Base-by-base conservation (phyloP, 2,329 filamentous ascomycete genomes). In the Magnaporthiopsis poae region DNA sequence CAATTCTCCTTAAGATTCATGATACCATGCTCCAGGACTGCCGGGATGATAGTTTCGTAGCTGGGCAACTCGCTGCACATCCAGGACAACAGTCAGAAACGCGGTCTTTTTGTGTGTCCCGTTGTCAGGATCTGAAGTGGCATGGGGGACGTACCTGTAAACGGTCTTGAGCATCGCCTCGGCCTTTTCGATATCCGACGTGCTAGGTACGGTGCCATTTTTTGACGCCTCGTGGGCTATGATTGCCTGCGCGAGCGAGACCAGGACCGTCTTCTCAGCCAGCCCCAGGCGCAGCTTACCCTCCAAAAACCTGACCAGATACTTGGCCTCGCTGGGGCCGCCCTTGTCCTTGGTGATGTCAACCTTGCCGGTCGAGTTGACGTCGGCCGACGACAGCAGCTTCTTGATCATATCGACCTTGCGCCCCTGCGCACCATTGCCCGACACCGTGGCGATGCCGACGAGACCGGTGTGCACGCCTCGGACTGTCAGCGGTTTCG, bases 351-450 rank as follows among this genome's bases (percentile, higher is more conserved):
- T 90, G 65, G 84, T 89, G 71, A 97, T 96, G 74, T 98, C 94
- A 60, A 96, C 87, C 75, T 95, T 95, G 46, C 88, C 89, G 7
- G 85, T 81, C 8, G 82, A 83, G 64, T 88, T 83, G 1, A 90
- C 82, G 79, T 98, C 95, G 1, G 95, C 91, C 39, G 94, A 87
- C 12, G 95, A 94, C n/a, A 99, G 81, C 5, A 99, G 81, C 77
- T 97, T 98, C 81, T 98, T 98, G 80, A 99, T 99, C 9, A 88
- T 87, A 69, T 93, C 92, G 18, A 99, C 90, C 77, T 99, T 99
- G 68, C 91, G 88, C 18, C 89, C 88, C 75, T 98, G 95, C 0
- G 93, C 89, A 61, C 94, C 94, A 73, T 91, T 90, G 12, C 95
- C 95, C 70, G 91, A 85, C 18, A 91, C 85, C 25, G 90, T 96